phyloP scores from a whole-genome alignment of 495 filamentous ascomycete genomes.

The Podospora fimiseda region DNA sequence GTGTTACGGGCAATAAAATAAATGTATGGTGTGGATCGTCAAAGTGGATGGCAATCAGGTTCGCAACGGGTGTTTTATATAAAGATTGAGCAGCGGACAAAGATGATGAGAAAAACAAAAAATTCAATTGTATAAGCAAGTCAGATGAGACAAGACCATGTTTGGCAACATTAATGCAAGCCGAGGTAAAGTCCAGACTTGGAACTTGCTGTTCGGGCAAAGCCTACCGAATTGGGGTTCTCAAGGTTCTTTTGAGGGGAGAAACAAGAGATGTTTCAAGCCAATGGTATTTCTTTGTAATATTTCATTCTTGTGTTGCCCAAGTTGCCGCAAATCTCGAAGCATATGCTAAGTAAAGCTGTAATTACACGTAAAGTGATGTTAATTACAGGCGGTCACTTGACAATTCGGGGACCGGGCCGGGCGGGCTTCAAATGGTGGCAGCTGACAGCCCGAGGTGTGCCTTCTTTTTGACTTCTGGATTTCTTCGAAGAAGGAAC shows the following conservation, averaged over 20 bases:
- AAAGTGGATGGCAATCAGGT: neutral
- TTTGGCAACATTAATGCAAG: neutral
- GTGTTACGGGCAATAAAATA: neutral
- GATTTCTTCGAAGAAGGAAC: too few relatives aligned
- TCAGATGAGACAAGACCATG: slow-evolving; percentile 1
- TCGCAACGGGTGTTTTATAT: neutral
- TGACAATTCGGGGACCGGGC: neutral
- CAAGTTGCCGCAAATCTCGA: neutral
- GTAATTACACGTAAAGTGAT: neutral
- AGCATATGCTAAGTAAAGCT: neutral
- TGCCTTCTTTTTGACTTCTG: too few relatives aligned
- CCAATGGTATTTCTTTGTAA: neutral
- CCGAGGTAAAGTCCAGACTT: slow-evolving; percentile 1
- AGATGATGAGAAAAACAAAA: neutral
- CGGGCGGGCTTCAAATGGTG: neutral
- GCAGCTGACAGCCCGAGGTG: neutral
- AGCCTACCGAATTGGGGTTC: neutral
- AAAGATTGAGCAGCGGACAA: too few relatives aligned
- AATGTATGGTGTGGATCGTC: neutral
- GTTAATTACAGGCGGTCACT: neutral
- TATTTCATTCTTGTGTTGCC: neutral
- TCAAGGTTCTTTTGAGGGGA: neutral
- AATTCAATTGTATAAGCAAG: neutral
- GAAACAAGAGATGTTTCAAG: too few relatives aligned
- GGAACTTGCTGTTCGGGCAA: neutral